phyloP scores from a whole-genome alignment of 495 filamentous ascomycete species.

The Penicillium salamii region DNA sequence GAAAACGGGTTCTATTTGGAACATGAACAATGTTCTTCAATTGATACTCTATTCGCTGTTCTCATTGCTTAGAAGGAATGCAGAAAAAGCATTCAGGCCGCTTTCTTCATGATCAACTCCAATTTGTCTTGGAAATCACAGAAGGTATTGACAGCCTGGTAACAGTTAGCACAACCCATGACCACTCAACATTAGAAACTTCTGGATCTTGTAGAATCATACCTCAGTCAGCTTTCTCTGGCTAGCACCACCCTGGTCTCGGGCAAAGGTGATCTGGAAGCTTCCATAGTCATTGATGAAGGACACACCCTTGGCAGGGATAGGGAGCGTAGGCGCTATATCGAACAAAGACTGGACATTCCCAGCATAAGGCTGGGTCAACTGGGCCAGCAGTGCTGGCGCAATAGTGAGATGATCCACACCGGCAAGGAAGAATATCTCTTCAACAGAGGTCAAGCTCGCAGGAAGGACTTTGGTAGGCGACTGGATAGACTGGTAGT shows the following conservation, averaged over 20 bases:
- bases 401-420: conserved; percentile 57
- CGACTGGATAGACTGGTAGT: conserved; percentile 39
- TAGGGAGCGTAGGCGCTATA: conserved; percentile 9
- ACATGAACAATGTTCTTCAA: background rate
- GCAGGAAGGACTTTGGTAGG: conserved; percentile 55
- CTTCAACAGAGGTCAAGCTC: conserved; percentile 52
- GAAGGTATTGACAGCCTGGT: conserved; percentile 57
- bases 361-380: conserved; percentile 35
- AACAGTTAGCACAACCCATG: background rate
- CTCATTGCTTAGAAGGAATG: too few species aligned
- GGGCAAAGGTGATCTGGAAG: conserved; percentile 51
- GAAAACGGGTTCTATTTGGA: too few species aligned
- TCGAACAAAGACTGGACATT: conserved; percentile 38
- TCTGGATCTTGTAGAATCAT: conserved; percentile 11
- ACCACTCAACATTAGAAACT: background rate
- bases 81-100: background rate
- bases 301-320: conserved; percentile 14
- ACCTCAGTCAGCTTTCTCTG: conserved; percentile 53
- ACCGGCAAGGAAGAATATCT: conserved; percentile 57
- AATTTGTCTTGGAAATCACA: conserved; percentile 56
- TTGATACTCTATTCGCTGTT: too few species aligned
- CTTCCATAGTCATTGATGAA: conserved; percentile 40
- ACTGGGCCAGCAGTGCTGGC: conserved; percentile 45
- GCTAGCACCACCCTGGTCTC: conserved; percentile 44
- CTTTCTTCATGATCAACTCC: conserved; percentile 38